A percentile compares a stretch with the other conserved stretches of the same genome.
These are phyloP conservation scores for Coemansia sp. DNA, from an alignment of 192 early-diverging fungal species.

Conservation along the genomic window DNA sequence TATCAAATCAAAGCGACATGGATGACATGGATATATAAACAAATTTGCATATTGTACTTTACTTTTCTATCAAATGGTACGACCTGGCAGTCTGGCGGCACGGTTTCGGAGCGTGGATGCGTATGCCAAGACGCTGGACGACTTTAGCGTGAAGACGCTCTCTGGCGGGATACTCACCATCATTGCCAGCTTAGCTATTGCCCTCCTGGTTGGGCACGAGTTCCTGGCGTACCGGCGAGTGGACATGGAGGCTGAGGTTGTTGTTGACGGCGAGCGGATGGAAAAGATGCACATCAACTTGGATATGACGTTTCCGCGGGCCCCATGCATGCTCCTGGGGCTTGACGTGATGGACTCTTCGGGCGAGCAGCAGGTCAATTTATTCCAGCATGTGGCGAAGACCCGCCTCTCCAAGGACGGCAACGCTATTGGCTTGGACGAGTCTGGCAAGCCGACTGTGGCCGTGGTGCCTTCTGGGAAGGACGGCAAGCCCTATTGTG, in stretches of 20 bases:
- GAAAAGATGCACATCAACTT: constrained; percentile 89
- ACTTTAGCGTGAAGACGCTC: constrained; percentile 83
- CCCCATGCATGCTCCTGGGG: constrained; percentile 90
- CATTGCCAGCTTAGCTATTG: constrained; percentile 69
- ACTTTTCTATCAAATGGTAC: constrained; percentile 4
- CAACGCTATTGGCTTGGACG: constrained; percentile 50
- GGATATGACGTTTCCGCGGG: constrained; percentile 88
- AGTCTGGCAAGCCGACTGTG: constrained; percentile 18
- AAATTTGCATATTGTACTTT: neutral
- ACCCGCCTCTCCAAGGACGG: constrained; percentile 70
- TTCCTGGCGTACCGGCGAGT: constrained; percentile 76
- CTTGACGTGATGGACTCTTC: constrained; percentile 96
- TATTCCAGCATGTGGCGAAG: constrained; percentile 80
- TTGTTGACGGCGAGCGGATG: constrained; percentile 81
- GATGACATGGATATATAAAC: neutral
- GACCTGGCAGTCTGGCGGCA: constrained; percentile 9
- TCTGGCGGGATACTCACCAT: constrained; percentile 88
- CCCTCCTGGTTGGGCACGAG: constrained; percentile 77
- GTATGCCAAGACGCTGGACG: constrained; percentile 97
- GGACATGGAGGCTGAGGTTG: constrained; percentile 68
- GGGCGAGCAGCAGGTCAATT: constrained; percentile 82
- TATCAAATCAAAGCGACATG: neutral
- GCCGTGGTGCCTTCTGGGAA: constrained; percentile 31
- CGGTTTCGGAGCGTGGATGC: constrained; percentile 68
- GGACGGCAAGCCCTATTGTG: constrained; percentile 66